These are phyloP conservation scores for Backusella liffmaniae DNA, from an alignment of 192 early-diverging fungal species.

Conservation along the genomic window DNA sequence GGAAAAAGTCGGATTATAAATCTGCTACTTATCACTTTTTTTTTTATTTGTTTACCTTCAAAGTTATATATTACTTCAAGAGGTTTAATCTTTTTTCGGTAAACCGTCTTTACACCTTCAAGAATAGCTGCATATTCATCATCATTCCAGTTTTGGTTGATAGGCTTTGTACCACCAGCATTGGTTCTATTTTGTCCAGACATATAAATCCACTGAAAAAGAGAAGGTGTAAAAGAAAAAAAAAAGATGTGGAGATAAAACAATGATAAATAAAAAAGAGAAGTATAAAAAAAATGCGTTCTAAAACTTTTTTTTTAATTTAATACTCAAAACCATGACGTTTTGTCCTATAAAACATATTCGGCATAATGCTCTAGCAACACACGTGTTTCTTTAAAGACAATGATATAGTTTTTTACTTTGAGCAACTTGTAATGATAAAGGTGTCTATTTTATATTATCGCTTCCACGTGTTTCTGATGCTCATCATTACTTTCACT, in stretches of 20 bases:
- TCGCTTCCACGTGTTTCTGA: neutral
- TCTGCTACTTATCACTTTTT: neutral
- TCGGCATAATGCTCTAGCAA: neutral
- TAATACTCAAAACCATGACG: neutral
- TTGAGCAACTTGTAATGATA: neutral
- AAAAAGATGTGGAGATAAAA: neutral
- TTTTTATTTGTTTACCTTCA: slow-evolving; percentile 40
- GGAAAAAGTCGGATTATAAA: neutral
- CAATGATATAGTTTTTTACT: neutral
- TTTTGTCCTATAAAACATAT: neutral
- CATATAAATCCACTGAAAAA: neutral
- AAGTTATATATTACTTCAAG: slow-evolving; percentile 74
- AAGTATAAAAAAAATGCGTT: neutral
- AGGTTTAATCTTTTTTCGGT: slow-evolving; percentile 69
- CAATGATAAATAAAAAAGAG: neutral
- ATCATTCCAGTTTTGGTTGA: slow-evolving; percentile 18
- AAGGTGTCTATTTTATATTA: neutral
- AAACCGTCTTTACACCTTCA: slow-evolving; percentile 66
- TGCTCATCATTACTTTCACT: neutral
- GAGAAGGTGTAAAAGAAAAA: neutral
- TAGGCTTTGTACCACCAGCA: neutral
- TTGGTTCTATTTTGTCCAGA: neutral
- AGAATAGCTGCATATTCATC: slow-evolving; percentile 60
- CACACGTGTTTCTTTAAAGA: neutral
- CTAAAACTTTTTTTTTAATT: neutral